Percentiles rank a stretch among this genome's conserved stretches.
phyloP scores from a whole-genome alignment of 163 green algal species.

The Scenedesmus sp. region DNA sequence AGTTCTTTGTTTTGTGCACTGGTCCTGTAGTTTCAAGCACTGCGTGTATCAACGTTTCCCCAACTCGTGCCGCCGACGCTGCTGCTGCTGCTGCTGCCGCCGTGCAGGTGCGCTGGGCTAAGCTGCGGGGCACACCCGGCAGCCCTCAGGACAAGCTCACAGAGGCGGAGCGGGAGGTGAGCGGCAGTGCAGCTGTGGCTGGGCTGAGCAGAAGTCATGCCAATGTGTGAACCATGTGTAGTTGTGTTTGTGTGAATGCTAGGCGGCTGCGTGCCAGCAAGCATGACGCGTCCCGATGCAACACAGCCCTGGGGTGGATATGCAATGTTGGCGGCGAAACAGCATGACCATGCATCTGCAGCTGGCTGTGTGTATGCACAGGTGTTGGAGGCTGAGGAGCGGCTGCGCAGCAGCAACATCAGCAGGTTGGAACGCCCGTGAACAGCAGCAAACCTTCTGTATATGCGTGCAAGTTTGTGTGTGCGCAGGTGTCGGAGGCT shows the following conservation, averaged over 20 bases:
- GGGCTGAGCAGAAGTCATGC: too few relatives aligned
- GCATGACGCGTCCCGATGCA: too few relatives aligned
- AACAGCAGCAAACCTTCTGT: not conserved
- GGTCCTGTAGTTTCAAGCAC: not conserved
- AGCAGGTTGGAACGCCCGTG: not conserved
- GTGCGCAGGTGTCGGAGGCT: slow-evolving; percentile 25
- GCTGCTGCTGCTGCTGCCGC: not conserved
- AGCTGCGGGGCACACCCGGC: slow-evolving; percentile 83
- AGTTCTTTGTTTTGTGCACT: not conserved
- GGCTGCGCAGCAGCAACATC: too few relatives aligned
- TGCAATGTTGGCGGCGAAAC: too few relatives aligned
- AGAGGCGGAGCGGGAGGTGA: slow-evolving; percentile 82
- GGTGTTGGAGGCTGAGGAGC: too few relatives aligned
- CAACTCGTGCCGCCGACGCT: not conserved
- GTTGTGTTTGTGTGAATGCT: too few relatives aligned
- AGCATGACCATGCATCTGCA: too few relatives aligned
- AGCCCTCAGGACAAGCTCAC: slow-evolving; percentile 83
- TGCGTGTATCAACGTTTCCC: not conserved
- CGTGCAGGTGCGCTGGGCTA: slow-evolving; percentile 67
- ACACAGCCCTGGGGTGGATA: too few relatives aligned
- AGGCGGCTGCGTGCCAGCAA: too few relatives aligned
- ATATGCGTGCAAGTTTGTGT: not conserved
- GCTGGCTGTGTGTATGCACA: too few relatives aligned
- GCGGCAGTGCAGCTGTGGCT: not conserved
- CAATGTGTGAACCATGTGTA: too few relatives aligned